phyloP scores from a whole-genome alignment of 108 stramenopile genomes.

The Parietichytrium sp. region DNA sequence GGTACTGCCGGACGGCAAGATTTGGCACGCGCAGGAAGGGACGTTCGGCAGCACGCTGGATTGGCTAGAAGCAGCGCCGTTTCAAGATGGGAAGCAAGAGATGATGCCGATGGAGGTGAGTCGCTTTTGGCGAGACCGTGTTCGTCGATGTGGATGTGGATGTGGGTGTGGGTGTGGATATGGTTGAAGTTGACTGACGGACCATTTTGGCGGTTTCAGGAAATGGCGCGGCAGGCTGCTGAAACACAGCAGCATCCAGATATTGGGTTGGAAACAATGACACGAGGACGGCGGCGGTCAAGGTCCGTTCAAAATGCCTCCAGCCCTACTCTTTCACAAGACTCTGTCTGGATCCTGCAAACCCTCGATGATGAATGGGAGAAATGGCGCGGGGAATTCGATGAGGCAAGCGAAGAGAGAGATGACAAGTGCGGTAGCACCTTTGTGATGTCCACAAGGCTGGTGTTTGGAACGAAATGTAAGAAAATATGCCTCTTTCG shows the following conservation, averaged over 20 bases:
- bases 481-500: not conserved
- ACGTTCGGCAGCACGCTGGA: slow-evolving; percentile 10
- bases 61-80: slow-evolving; percentile 23
- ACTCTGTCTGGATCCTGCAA: slow-evolving; percentile 18
- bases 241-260: not conserved
- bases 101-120: not conserved
- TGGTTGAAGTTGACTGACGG: too few relatives aligned
- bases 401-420: too few relatives aligned
- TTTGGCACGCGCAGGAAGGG: slow-evolving; percentile 16
- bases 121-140: not conserved
- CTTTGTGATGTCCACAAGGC: too few relatives aligned
- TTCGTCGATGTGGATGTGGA: not conserved
- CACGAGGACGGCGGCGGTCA: not conserved
- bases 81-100: not conserved
- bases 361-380: not conserved
- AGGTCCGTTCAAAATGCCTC: not conserved
- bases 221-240: not conserved
- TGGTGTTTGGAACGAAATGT: not conserved
- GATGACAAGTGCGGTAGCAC: too few relatives aligned
- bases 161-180: too few relatives aligned
- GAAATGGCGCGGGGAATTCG: not conserved
- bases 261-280: not conserved
- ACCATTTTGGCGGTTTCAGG: too few relatives aligned
- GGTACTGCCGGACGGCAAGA: slow-evolving; percentile 7
- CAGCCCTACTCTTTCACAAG: not conserved